Percentiles rank a stretch among this genome's conserved stretches.
Evolutionary conservation across 768 basidiomycete species (phyloP).

Genomic region (Psilocybe cubensis): DNA sequence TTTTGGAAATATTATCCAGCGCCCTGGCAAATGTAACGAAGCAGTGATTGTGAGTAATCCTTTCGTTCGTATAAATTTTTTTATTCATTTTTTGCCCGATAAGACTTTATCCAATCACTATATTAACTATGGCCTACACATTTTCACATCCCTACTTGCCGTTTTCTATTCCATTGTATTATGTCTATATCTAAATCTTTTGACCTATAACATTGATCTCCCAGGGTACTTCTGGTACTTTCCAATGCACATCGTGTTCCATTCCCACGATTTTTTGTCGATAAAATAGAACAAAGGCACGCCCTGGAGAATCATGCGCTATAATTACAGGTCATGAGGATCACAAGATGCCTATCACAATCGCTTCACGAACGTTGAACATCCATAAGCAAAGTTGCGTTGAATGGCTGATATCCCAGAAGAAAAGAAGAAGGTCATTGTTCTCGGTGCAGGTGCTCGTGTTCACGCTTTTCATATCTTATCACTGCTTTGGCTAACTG

Average conservation of each 20-base stretch:
- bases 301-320: too few relatives aligned
- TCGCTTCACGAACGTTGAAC: background rate
- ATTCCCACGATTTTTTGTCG: background rate
- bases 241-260: too few relatives aligned
- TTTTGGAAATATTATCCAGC: constrained; percentile 26
- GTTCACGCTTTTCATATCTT: background rate
- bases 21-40: constrained; percentile 16
- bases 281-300: too few relatives aligned
- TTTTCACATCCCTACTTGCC: too few relatives aligned
- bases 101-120: too few relatives aligned
- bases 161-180: too few relatives aligned
- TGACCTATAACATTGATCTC: too few relatives aligned
- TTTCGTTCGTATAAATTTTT: background rate
- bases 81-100: background rate
- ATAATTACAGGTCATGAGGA: too few relatives aligned
- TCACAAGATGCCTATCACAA: too few relatives aligned
- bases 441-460: constrained; percentile 38
- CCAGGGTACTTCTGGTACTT: too few relatives aligned
- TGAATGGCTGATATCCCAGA: background rate
- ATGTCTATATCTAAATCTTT: too few relatives aligned
- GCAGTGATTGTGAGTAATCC: background rate
- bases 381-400: background rate
- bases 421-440: constrained; percentile 28
- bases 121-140: too few relatives aligned
- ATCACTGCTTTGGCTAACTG: background rate